Conservation (phyloP, 169 alveolate species). For the Plasmodium cynomolgi region DNA sequence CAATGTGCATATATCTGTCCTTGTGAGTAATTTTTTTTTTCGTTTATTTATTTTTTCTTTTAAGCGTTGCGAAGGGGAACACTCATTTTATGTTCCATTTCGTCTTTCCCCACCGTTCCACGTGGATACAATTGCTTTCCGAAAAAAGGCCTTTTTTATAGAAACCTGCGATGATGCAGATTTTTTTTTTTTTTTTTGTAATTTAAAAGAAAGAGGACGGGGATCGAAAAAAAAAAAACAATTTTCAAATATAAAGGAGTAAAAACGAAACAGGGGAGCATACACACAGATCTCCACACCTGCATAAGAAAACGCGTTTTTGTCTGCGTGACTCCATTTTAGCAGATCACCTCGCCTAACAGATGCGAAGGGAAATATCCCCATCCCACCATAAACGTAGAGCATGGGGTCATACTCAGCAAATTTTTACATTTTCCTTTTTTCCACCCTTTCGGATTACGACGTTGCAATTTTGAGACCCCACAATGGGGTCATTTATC, state of each 20-base stretch:
- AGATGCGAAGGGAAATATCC: background rate
- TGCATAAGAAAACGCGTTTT: background rate
- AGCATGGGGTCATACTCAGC: background rate
- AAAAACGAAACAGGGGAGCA: background rate
- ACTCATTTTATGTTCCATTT: background rate
- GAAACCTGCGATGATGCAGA: background rate
- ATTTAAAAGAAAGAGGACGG: background rate
- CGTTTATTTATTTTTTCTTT: background rate
- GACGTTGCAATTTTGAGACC: background rate
- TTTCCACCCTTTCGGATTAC: background rate
- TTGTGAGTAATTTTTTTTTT: background rate
- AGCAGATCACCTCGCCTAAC: background rate
- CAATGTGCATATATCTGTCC: background rate
- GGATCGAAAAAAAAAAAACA: background rate
- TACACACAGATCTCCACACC: background rate
- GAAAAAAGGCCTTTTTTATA: background rate
- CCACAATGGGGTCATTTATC: background rate
- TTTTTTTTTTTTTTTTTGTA: background rate
- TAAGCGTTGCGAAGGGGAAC: background rate
- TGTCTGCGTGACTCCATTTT: background rate
- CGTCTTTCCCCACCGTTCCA: background rate
- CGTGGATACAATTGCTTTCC: background rate
- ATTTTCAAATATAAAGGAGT: background rate
- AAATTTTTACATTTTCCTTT: background rate
- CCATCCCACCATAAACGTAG: background rate